Percentiles rank a stretch among this genome's conserved stretches.
phyloP scores from a whole-genome alignment of 208 protist species.

The Lotmaria passim region DNA sequence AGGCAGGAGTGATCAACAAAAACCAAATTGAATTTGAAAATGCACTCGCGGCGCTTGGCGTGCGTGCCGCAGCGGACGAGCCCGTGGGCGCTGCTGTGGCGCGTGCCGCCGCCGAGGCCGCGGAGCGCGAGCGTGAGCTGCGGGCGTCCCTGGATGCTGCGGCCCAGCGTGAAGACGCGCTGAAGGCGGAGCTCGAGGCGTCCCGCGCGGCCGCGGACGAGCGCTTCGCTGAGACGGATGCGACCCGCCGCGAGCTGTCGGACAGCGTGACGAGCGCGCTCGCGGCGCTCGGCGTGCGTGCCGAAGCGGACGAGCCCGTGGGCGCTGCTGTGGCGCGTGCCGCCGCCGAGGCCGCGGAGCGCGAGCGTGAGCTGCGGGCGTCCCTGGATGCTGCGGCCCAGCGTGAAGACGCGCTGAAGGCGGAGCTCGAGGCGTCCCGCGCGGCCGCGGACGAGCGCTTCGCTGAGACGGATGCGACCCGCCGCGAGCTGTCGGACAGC shows the following conservation, averaged over 20 bases:
- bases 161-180: slow-evolving; percentile 4
- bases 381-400: slow-evolving; percentile 1
- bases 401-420: slow-evolving; percentile 5
- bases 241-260: slow-evolving; percentile 3
- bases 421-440: not conserved
- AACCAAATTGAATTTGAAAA: not conserved
- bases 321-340: slow-evolving; percentile 6
- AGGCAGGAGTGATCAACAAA: too few relatives aligned
- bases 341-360: slow-evolving; percentile 16
- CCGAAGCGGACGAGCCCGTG: not conserved
- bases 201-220: not conserved
- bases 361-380: slow-evolving; percentile 21
- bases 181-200: slow-evolving; percentile 9
- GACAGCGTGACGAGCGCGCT: slow-evolving; percentile 13
- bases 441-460: too few relatives aligned
- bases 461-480: too few relatives aligned
- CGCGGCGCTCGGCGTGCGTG: slow-evolving; percentile 2
- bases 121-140: slow-evolving; percentile 25
- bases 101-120: slow-evolving; percentile 20
- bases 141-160: slow-evolving; percentile 9
- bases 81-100: not conserved
- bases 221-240: slow-evolving; percentile 8
- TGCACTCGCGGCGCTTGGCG: slow-evolving; percentile 11
- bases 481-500: too few relatives aligned
- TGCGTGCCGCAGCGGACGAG: slow-evolving; percentile 4